Conservation (phyloP, 2,329 filamentous ascomycete genomes). For the Fusarium sp. region DNA sequence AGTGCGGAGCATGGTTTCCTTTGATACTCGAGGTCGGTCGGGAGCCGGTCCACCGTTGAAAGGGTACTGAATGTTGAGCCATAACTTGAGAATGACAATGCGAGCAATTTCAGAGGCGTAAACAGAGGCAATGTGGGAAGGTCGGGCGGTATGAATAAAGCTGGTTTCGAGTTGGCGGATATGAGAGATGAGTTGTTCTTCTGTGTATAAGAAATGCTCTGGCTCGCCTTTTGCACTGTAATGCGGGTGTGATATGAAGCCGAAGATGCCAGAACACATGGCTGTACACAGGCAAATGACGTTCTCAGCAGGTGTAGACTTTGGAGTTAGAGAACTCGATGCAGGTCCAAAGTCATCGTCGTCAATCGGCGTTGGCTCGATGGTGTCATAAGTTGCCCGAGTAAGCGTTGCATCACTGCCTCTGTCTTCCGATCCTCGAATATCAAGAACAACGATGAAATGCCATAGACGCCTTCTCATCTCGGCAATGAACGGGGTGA, state of each 20-base stretch:
- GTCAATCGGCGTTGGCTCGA: slow-evolving; percentile 65
- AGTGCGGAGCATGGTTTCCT: slow-evolving; percentile 60
- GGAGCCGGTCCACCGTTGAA: slow-evolving; percentile 52
- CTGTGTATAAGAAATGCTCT: slow-evolving; percentile 45
- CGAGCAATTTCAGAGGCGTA: slow-evolving; percentile 57
- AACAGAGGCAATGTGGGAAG: slow-evolving; percentile 51
- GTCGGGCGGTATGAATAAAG: slow-evolving; percentile 55
- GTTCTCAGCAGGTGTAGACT: slow-evolving; percentile 56
- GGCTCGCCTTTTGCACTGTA: slow-evolving; percentile 35
- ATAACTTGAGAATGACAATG: slow-evolving; percentile 60
- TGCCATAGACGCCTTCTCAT: slow-evolving; percentile 72
- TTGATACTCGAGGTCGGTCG: slow-evolving; percentile 52
- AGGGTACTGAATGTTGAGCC: slow-evolving; percentile 61
- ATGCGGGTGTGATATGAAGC: slow-evolving; percentile 55
- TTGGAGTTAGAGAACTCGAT: slow-evolving; percentile 52
- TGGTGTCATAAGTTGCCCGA: slow-evolving; percentile 59
- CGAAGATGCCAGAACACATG: slow-evolving; percentile 56
- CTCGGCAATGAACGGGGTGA: slow-evolving; percentile 66
- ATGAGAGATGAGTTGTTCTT: slow-evolving; percentile 57
- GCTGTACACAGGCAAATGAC: slow-evolving; percentile 58
- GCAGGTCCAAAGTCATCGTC: slow-evolving; percentile 63
- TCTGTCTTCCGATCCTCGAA: slow-evolving; percentile 66
- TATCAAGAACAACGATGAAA: slow-evolving; percentile 72
- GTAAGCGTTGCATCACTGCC: slow-evolving; percentile 62
- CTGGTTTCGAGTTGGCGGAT: slow-evolving; percentile 56